Base-by-base conservation (phyloP, 345 rosid species). In the Eutrema yunnanense region DNA sequence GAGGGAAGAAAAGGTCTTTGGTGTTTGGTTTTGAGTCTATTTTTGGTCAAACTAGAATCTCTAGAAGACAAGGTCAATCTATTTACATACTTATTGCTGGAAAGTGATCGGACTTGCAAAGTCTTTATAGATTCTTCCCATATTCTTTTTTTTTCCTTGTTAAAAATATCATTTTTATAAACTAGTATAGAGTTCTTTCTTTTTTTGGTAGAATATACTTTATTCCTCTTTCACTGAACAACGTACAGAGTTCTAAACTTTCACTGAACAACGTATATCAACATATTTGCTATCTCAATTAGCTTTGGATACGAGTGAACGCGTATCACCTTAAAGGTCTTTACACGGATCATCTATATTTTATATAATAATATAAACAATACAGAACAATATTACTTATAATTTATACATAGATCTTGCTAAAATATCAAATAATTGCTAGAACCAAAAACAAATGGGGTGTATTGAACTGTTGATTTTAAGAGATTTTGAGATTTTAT, bases 11-110 rank as follows among this genome's bases (percentile, higher is more conserved):
- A 64, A 66, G 49, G 78, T 74, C 78, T 26, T 9, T 9, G 29
- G 78, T 30, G 67, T 73, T 57, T 73, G 77, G 72, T 65, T 73
- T 63, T 54, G 3, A n/a, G 66, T 73, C 42, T 57, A 46, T 29
- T 29, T 65, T 55, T 47, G 72, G 77, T 73, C 72, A 38, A 73
- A 73, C 72, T 65, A 5, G 65, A 37, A 55, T 65, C 51, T 47
- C 43, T 4, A 46, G 29, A 47, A 14, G 59, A 65, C 60, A 47
- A 41, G 55, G 65, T 73, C 59, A 50, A 54, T 44, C 38, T 53
- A 6, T 63, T 34, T 72, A 9, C 14, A 29, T 40, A 43, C 66
- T 59, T 33, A 33, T 47, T 30, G 73, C 58, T 38, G 0, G 65
- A 73, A 56, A 73, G 65, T 73, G 77, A 73, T 37, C 55, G 65